phyloP scores from a whole-genome alignment of 495 filamentous ascomycete genomes.

The Podospora pseudopauciseta region DNA sequence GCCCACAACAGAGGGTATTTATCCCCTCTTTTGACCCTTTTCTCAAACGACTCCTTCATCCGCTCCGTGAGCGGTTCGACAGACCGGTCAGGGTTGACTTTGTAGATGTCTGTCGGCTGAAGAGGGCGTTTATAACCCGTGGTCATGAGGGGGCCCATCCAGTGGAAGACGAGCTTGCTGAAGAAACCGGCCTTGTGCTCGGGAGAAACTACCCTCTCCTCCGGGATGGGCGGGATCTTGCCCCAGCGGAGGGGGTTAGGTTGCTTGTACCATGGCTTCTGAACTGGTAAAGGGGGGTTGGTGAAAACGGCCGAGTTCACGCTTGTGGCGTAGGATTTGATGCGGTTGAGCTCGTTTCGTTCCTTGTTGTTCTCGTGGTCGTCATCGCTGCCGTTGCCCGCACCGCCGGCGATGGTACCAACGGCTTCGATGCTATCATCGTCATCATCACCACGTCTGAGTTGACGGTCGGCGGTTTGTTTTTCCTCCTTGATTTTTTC shows the following conservation, averaged over 20 bases:
- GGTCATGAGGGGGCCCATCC: conserved; percentile 68
- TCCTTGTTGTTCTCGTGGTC: conserved; percentile 17
- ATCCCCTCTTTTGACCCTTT: conserved; percentile 59
- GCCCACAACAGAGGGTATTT: conserved; percentile 75
- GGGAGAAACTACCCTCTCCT: conserved; percentile 49
- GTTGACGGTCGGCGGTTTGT: conserved; percentile 11
- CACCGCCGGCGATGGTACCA: conserved; percentile 9
- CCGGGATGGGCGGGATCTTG: conserved; percentile 55
- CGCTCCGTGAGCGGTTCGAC: conserved; percentile 62
- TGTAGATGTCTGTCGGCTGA: conserved; percentile 81
- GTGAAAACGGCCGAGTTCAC: conserved; percentile 30
- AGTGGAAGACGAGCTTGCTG: conserved; percentile 59
- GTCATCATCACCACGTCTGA: background rate
- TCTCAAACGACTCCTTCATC: conserved; percentile 63
- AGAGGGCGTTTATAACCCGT: conserved; percentile 80
- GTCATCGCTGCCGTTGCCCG: conserved; percentile 5
- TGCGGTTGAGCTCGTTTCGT: conserved; percentile 37
- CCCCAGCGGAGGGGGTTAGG: conserved; percentile 63
- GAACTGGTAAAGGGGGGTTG: conserved; percentile 26
- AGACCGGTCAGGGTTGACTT: conserved; percentile 74
- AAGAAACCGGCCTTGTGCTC: conserved; percentile 61
- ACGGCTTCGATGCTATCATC: conserved; percentile 11
- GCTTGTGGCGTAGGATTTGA: conserved; percentile 46
- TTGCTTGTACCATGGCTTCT: conserved; percentile 58
- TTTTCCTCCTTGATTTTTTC: conserved; percentile 17